Percentiles rank a stretch among this genome's conserved stretches.
phyloP scores from a whole-genome alignment of 257 asterid species.

The Osmanthus fragrans region DNA sequence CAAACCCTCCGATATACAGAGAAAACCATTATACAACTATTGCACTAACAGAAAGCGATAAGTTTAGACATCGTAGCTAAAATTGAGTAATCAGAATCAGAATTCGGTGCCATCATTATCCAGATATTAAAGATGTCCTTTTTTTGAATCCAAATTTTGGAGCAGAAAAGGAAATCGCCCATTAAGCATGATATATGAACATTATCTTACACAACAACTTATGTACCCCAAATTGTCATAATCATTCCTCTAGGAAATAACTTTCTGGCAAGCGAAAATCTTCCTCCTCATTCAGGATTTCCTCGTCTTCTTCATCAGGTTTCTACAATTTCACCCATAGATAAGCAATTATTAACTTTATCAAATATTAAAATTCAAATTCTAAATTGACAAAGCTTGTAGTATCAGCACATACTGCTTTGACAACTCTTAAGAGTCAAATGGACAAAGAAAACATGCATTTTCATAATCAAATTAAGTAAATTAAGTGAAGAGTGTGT shows the following conservation, averaged over 20 bases:
- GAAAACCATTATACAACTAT: neutral
- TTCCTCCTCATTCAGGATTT: slow-evolving; percentile 68
- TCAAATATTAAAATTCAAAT: neutral
- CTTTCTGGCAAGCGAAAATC: slow-evolving; percentile 84
- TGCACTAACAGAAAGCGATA: neutral
- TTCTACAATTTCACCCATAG: slow-evolving; percentile 45
- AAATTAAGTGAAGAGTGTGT: no score
- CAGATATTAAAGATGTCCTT: neutral
- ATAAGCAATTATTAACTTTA: neutral
- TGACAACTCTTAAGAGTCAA: neutral
- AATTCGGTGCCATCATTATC: neutral
- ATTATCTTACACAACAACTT: slow-evolving; percentile 4
- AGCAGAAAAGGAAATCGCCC: no score
- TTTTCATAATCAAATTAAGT: neutral
- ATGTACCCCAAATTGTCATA: slow-evolving; percentile 31
- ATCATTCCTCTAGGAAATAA: slow-evolving; percentile 53
- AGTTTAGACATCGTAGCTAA: neutral
- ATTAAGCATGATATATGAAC: slow-evolving; percentile 4
- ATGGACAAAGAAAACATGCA: neutral
- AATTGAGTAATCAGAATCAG: neutral
- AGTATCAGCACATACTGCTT: neutral
- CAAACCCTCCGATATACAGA: neutral
- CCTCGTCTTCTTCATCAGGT: slow-evolving; percentile 79
- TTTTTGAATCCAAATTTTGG: neutral
- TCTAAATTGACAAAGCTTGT: neutral